Evolutionary conservation across 2,329 filamentous ascomycete species (phyloP).

Genomic region (Sclerotinia spermophila): DNA sequence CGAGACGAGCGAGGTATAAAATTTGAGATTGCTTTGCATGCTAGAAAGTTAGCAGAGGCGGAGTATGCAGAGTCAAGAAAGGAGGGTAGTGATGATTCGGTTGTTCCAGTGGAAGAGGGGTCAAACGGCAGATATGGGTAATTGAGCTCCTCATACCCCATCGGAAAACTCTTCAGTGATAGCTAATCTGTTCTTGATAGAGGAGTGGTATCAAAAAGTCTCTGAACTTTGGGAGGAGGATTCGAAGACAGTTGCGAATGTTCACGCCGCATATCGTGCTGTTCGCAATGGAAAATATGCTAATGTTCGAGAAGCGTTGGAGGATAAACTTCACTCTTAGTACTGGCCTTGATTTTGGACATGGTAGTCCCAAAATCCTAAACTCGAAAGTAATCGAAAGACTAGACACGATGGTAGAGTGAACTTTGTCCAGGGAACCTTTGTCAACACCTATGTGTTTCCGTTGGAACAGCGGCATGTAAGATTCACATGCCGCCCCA

Average conservation of each 20-base stretch:
- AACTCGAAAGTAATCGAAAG: not conserved
- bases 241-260: not conserved
- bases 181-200: not conserved
- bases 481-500: no score
- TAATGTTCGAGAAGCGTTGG: not conserved
- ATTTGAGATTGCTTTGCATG: not conserved
- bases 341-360: no score
- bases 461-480: no score
- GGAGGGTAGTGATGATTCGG: fast-evolving
- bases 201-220: not conserved
- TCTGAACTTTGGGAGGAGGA: not conserved
- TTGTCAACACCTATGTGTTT: not conserved
- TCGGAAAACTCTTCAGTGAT: no score
- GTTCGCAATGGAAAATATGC: not conserved
- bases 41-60: not conserved
- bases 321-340: no score
- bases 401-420: not conserved
- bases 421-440: not conserved
- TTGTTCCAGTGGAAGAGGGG: not conserved
- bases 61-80: not conserved
- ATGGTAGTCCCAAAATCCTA: not conserved
- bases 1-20: not conserved
- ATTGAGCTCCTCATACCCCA: not conserved
- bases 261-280: not conserved
- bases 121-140: not conserved